These are phyloP conservation scores for Arthrobotrys megalospora DNA, from an alignment of 2,329 filamentous ascomycete species.

Conservation along the genomic window DNA sequence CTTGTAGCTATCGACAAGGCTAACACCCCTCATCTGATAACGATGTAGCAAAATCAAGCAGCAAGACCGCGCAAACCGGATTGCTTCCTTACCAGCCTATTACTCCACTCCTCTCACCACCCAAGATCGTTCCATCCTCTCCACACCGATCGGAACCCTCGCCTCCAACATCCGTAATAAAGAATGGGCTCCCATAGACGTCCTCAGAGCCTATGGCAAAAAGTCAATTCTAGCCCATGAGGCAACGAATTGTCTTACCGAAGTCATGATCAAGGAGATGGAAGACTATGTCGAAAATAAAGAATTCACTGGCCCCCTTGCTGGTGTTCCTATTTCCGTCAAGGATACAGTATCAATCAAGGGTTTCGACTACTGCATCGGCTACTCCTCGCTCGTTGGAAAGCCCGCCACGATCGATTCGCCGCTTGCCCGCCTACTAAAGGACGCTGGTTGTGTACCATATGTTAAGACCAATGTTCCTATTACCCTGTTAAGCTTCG, in stretches of 20 bases:
- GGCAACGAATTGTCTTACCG: constrained; percentile 90
- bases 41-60: constrained; percentile 81
- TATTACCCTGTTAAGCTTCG: constrained; percentile 87
- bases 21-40: constrained; percentile 3
- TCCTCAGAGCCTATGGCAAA: constrained; percentile 89
- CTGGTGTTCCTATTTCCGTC: constrained; percentile 87
- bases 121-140: constrained; percentile 77
- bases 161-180: constrained; percentile 84
- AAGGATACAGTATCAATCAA: constrained; percentile 86
- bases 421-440: constrained; percentile 80
- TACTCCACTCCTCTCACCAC: constrained; percentile 78
- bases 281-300: constrained; percentile 77
- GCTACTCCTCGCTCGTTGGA: constrained; percentile 78
- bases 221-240: constrained; percentile 85
- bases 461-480: constrained; percentile 95
- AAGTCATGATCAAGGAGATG: constrained; percentile 84
- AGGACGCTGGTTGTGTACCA: constrained; percentile 88
- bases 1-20: constrained; percentile 2
- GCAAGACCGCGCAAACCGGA: constrained; percentile 78
- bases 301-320: constrained; percentile 73
- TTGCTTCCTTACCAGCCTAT: constrained; percentile 75
- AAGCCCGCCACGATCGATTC: constrained; percentile 80
- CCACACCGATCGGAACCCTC: constrained; percentile 81
- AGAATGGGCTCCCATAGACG: constrained; percentile 76
- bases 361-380: constrained; percentile 86